Conservation (phyloP, 495 filamentous ascomycete genomes). For the Daldinia caldariorum region DNA sequence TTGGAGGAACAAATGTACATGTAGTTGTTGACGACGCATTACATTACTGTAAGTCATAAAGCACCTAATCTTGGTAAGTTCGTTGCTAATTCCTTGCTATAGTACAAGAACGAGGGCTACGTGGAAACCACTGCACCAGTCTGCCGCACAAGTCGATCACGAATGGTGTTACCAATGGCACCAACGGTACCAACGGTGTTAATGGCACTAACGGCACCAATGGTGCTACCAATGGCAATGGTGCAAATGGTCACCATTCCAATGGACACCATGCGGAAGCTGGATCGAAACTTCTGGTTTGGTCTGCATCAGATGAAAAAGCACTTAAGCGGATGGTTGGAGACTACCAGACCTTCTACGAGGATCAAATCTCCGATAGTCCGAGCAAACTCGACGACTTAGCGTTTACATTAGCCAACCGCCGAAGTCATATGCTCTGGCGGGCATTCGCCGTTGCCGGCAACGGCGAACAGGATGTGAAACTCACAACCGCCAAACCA, state of each 20-base stretch:
- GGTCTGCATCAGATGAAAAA: conserved; percentile 45
- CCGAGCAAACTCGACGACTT: conserved; percentile 32
- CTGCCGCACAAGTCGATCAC: not conserved
- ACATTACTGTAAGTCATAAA: conserved; percentile 16
- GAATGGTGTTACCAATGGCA: conserved; percentile 13
- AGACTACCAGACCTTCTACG: conserved; percentile 27
- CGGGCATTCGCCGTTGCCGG: conserved; percentile 41
- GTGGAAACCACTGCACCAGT: conserved; percentile 43
- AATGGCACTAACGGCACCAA: conserved; percentile 21
- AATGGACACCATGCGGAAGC: conserved; percentile 12
- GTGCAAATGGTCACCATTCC: not conserved
- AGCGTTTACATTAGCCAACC: conserved; percentile 43
- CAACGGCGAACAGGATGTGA: conserved; percentile 13
- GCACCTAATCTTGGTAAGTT: too few relatives aligned
- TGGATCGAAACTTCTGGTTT: conserved; percentile 41
- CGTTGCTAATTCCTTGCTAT: conserved; percentile 1
- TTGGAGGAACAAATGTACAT: conserved; percentile 68
- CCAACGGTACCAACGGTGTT: not conserved
- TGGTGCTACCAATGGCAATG: conserved; percentile 30
- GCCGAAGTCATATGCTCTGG: conserved; percentile 47
- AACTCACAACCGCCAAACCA: conserved; percentile 21
- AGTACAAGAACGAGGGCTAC: conserved; percentile 27
- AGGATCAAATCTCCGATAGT: conserved; percentile 1
- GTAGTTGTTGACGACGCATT: conserved; percentile 60
- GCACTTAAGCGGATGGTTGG: conserved; percentile 38